phyloP scores from a whole-genome alignment of 257 asterid genomes.

The Nicotiana tomentosiformis region DNA sequence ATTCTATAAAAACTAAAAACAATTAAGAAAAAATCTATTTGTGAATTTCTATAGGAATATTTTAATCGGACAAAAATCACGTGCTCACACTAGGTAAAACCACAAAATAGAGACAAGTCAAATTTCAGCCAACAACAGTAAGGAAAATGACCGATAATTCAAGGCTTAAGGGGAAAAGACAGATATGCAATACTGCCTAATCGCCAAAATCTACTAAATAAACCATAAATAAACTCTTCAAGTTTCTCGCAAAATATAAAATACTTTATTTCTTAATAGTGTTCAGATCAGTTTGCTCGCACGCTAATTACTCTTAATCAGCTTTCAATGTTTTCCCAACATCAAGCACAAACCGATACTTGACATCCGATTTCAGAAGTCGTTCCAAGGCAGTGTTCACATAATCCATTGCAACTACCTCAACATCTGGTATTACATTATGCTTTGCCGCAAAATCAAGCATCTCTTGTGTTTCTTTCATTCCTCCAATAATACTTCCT shows the following conservation, averaged over 20 bases:
- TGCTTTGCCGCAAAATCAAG: conserved; percentile 35
- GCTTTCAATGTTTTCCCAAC: conserved; percentile 3
- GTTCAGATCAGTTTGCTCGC: neutral
- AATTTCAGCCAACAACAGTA: too few relatives aligned
- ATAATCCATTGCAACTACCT: conserved; percentile 7
- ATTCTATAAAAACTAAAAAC: too few relatives aligned
- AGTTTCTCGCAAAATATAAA: neutral
- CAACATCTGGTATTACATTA: conserved; percentile 10
- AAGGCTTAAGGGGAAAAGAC: neutral
- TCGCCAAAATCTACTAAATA: neutral
- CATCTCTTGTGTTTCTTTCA: conserved; percentile 44
- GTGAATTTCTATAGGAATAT: too few relatives aligned
- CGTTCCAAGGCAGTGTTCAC: conserved; percentile 16
- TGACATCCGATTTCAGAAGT: conserved; percentile 17
- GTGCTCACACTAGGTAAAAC: too few relatives aligned
- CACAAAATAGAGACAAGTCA: too few relatives aligned
- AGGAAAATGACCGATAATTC: too few relatives aligned
- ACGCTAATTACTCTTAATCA: neutral
- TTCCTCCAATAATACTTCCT: conserved; percentile 35
- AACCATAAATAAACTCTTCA: neutral
- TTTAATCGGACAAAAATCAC: too few relatives aligned
- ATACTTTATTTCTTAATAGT: too few relatives aligned
- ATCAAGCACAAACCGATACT: conserved; percentile 21
- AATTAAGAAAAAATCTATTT: too few relatives aligned
- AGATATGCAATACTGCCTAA: neutral